Conservation (phyloP, 306 rosid species). For the Oxytropis ochrocephala region DNA sequence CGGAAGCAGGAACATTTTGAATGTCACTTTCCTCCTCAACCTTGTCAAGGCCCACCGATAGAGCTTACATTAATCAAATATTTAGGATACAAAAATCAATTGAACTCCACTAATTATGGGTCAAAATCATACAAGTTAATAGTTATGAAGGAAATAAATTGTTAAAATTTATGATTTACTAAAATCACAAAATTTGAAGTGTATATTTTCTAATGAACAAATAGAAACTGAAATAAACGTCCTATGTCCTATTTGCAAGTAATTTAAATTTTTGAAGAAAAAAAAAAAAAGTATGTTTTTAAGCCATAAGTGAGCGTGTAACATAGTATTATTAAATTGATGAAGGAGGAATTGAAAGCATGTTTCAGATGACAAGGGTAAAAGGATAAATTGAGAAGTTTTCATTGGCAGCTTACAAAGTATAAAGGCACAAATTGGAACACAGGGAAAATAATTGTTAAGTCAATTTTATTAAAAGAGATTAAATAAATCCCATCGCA, state of each 20-base stretch:
- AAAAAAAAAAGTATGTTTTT: neutral
- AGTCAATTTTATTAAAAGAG: neutral
- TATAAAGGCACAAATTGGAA: neutral
- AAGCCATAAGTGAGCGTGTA: neutral
- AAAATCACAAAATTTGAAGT: slow-evolving; percentile 1
- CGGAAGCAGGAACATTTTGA: slow-evolving; percentile 60
- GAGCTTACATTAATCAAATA: slow-evolving; percentile 30
- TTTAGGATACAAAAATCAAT: slow-evolving; percentile 3
- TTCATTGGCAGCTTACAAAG: slow-evolving; percentile 1
- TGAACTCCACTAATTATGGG: slow-evolving; percentile 2
- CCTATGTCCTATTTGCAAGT: slow-evolving; percentile 4
- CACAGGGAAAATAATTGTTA: neutral
- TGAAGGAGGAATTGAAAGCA: neutral
- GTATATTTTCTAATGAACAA: neutral
- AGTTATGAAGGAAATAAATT: neutral
- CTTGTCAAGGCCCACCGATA: slow-evolving; percentile 45
- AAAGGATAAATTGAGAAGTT: neutral
- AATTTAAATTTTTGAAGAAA: neutral
- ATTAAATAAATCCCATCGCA: neutral
- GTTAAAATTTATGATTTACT: slow-evolving; percentile 14
- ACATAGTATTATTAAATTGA: neutral
- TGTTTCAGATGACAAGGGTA: slow-evolving; percentile 5
- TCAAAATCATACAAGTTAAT: neutral
- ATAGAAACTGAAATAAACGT: slow-evolving; percentile 4
- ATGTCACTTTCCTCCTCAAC: slow-evolving; percentile 85